These are phyloP conservation scores for Clathrus columnatus DNA, from an alignment of 768 basidiomycete species.

Conservation along the genomic window DNA sequence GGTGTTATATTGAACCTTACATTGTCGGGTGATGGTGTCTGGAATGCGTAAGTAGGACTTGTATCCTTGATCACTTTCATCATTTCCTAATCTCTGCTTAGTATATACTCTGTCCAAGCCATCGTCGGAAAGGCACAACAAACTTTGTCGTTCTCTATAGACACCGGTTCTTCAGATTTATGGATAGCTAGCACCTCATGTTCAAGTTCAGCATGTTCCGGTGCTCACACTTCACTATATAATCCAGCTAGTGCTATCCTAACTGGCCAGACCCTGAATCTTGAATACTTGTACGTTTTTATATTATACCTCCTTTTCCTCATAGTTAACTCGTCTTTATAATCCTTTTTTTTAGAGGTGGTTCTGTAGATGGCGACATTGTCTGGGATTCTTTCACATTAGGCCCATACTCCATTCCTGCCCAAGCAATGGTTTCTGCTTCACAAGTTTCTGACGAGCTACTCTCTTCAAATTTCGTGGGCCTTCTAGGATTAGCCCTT, in stretches of 20 bases:
- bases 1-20: conserved; percentile 54
- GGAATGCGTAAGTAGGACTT: conserved; percentile 46
- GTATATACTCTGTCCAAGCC: conserved; percentile 58
- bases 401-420: conserved; percentile 53
- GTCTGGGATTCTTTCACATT: conserved; percentile 59
- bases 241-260: conserved; percentile 38
- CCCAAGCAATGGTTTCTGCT: conserved; percentile 69
- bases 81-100: conserved; percentile 19
- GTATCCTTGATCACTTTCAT: neutral
- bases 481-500: conserved; percentile 69
- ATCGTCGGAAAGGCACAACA: conserved; percentile 41
- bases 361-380: conserved; percentile 50
- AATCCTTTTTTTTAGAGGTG: conserved; percentile 21
- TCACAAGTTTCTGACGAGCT: conserved; percentile 45
- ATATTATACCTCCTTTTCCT: neutral
- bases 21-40: conserved; percentile 43
- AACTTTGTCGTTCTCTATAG: conserved; percentile 58
- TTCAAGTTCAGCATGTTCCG: conserved; percentile 41
- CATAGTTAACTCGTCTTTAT: neutral
- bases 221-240: conserved; percentile 42
- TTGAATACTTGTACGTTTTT: conserved; percentile 39
- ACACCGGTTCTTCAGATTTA: conserved; percentile 76
- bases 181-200: conserved; percentile 71
- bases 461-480: conserved; percentile 46
- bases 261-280: conserved; percentile 37